A percentile compares a stretch with the other conserved stretches of the same genome.
Conservation (phyloP, 805 yeast species). For the Kuraishia ogatae region DNA sequence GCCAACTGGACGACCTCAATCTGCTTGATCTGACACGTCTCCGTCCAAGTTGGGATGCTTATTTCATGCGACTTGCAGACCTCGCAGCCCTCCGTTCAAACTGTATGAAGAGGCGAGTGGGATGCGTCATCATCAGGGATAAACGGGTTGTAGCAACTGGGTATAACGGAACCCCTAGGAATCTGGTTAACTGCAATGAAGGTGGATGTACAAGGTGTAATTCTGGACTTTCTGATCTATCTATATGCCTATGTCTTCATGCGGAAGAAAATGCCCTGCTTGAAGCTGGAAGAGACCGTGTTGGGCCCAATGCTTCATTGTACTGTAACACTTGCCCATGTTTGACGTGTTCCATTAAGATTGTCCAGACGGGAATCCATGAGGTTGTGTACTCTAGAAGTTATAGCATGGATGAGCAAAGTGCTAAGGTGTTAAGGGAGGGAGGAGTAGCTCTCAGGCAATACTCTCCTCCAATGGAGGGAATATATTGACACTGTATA, state of each 20-base stretch:
- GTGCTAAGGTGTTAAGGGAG: conserved; percentile 59
- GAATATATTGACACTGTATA: conserved; percentile 7
- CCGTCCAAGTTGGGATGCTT: conserved; percentile 94
- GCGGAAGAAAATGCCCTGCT: conserved; percentile 95
- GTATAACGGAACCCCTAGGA: conserved; percentile 94
- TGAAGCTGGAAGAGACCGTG: conserved; percentile 88
- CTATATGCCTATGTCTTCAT: conserved; percentile 88
- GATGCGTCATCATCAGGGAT: conserved; percentile 87
- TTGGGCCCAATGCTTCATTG: conserved; percentile 53
- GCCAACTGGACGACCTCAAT: conserved; percentile 30
- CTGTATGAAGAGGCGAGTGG: conserved; percentile 96
- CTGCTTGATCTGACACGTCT: conserved; percentile 41
- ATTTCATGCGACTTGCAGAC: conserved; percentile 89
- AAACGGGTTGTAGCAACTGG: conserved; percentile 91
- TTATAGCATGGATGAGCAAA: conserved; percentile 83
- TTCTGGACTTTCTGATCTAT: conserved; percentile 48
- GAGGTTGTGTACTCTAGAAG: conserved; percentile 92
- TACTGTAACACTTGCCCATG: conserved; percentile 98
- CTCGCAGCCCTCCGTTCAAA: conserved; percentile 88
- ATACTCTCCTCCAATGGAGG: conserved; percentile 31
- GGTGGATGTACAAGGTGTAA: conserved; percentile 96
- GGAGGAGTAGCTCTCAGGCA: conserved; percentile 72
- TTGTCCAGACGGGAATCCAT: conserved; percentile 82
- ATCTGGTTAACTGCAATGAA: conserved; percentile 79
- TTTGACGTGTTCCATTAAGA: conserved; percentile 89